These are phyloP conservation scores for Theobroma grandiflorum DNA, from an alignment of 441 rosid genomes.

Conservation along the genomic window DNA sequence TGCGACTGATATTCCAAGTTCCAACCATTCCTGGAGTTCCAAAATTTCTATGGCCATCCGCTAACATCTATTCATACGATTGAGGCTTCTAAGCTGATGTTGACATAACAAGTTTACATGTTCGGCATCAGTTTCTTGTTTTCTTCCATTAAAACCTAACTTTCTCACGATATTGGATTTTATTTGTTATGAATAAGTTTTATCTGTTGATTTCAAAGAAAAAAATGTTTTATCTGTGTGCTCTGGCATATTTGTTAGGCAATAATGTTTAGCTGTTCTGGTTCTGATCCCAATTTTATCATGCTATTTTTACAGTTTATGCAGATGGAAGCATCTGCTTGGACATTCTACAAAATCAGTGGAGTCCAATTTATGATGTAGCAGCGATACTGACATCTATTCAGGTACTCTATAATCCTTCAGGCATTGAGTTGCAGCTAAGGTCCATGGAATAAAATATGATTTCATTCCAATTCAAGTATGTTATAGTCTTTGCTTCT, in stretches of 20 bases:
- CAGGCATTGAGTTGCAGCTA: background rate
- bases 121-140: conserved; percentile 11
- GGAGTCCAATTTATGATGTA: conserved; percentile 86
- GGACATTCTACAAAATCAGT: conserved; percentile 87
- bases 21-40: background rate
- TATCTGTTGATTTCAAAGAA: background rate
- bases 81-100: background rate
- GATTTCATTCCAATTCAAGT: background rate
- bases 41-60: background rate
- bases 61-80: background rate
- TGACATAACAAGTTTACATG: background rate
- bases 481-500: background rate
- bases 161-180: background rate
- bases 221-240: background rate
- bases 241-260: background rate
- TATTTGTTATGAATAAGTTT: background rate
- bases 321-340: conserved; percentile 87
- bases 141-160: background rate
- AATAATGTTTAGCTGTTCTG: background rate
- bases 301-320: conserved; percentile 52
- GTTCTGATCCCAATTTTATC: conserved; percentile 13
- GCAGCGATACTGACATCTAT: conserved; percentile 91
- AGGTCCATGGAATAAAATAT: background rate
- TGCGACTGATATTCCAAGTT: background rate
- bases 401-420: conserved; percentile 46